These are phyloP conservation scores for Solanum hybrid DNA, from an alignment of 305 asterid genomes.

Conservation along the genomic window DNA sequence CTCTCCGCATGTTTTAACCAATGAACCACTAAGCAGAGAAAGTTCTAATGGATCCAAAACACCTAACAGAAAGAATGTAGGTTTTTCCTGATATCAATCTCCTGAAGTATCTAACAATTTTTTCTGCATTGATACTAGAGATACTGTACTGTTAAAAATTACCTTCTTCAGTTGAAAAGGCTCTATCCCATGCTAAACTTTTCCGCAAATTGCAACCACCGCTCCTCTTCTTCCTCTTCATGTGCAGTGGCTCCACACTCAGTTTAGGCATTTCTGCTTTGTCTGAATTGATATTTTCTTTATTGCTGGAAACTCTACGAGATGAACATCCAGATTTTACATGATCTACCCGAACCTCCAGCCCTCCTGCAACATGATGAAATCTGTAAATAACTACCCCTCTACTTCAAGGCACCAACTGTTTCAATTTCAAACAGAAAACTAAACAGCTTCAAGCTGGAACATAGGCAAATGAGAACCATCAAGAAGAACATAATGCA, in stretches of 20 bases:
- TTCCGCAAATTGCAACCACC: conserved; percentile 70
- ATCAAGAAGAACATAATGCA: neutral
- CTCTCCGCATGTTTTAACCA: conserved; percentile 25
- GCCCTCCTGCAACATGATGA: conserved; percentile 25
- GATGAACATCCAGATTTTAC: conserved; percentile 32
- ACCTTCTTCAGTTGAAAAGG: conserved; percentile 96
- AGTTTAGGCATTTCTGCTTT: conserved; percentile 48
- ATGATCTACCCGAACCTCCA: conserved; percentile 18
- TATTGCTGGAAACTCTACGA: conserved; percentile 32
- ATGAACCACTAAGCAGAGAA: conserved; percentile 59
- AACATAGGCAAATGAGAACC: neutral
- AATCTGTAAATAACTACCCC: neutral
- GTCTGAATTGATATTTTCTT: conserved; percentile 51
- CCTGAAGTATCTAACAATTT: neutral
- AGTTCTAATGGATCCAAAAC: conserved; percentile 81
- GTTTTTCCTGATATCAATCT: conserved; percentile 5
- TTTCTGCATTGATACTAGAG: neutral
- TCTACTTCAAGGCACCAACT: neutral
- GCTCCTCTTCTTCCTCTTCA: conserved; percentile 78
- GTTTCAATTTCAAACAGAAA: neutral
- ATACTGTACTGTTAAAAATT: neutral
- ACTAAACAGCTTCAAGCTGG: neutral
- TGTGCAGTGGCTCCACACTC: conserved; percentile 62
- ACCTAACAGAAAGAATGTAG: conserved; percentile 38
- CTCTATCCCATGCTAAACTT: conserved; percentile 93